A percentile compares a stretch with the other conserved stretches of the same genome.
Conservation (phyloP, 768 basidiomycete species). For the Sistotremastrum suecicum region DNA sequence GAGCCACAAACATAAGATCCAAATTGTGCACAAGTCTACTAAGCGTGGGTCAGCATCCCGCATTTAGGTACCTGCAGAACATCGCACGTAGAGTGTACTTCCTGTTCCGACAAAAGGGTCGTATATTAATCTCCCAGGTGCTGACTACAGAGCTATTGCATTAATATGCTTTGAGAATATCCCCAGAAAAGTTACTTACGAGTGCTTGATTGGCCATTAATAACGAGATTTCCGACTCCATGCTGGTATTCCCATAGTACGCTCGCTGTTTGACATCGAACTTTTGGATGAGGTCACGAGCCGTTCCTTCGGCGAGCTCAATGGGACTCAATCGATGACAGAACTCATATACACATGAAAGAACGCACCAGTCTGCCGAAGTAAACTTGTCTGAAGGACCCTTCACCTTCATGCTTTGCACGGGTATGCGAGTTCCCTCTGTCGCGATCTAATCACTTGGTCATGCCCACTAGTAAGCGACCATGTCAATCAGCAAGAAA, state of each 20-base stretch:
- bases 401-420: constrained; percentile 43
- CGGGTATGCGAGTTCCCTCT: constrained; percentile 28
- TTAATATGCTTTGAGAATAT: background rate
- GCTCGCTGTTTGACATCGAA: constrained; percentile 84
- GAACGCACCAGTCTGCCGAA: constrained; percentile 76
- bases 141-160: constrained; percentile 34
- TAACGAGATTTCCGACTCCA: constrained; percentile 93
- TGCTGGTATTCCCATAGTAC: constrained; percentile 93
- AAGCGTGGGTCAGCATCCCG: background rate
- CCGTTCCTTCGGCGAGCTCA: constrained; percentile 49
- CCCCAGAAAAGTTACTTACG: constrained; percentile 24
- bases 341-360: constrained; percentile 6
- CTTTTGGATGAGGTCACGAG: constrained; percentile 48
- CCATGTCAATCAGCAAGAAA: background rate
- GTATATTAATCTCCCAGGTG: constrained; percentile 82
- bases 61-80: constrained; percentile 10
- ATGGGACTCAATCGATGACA: background rate
- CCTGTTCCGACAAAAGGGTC: constrained; percentile 95
- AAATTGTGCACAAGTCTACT: constrained; percentile 72
- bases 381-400: constrained; percentile 56
- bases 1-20: constrained; percentile 82
- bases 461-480: background rate
- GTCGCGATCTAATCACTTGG: constrained; percentile 28
- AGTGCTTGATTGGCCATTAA: constrained; percentile 95
- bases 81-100: constrained; percentile 68